Base-by-base conservation (phyloP, 257 asterid species). In the Plantago ovata region DNA sequence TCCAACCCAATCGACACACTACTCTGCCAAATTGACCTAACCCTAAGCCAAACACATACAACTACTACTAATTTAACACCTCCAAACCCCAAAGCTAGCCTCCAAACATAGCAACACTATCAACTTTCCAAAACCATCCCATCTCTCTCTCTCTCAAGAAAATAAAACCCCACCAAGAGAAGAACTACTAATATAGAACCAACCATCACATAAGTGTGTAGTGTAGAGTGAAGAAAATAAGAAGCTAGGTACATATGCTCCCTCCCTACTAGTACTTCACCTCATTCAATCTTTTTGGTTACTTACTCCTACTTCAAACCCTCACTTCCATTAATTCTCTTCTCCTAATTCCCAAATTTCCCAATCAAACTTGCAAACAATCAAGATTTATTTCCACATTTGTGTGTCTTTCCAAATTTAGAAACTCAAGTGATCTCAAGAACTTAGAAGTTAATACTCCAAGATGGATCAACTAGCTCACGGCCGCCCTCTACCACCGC, bases 121-220 rank as follows among this genome's bases (percentile, higher is more conserved):
- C 19, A 53, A 53, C 42, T 53, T 53, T 53, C 58, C 58, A 53
- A 28, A 53, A 53, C 58, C 13, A 23, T 53, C 12, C 57, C 9
- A 23, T 23, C 56, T 20, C 28, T 22, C 57, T 52, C 58, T 7
- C 22, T 23, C 20, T 53, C 58, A 13, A 6, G 3, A 40, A 2
- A 14, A 13, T 53, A 53, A 24, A 32, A 53, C 10, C 58, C 19
- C 41, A 32, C 41, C 23, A 53, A 40, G n/a, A 13, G 2, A 40
- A 6, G 13, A 40, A 13, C n/a, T 40, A 40, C 9, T 10, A 40
- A 10, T 40, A 40, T 13, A 40, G n/a, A 6, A 3, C 4, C 7
- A 6, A 28, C 36, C 36, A 28, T 28, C 36, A 28, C 36, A 28
- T 28, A 28, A 28, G 7, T 28, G 36, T 1, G 36, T 28, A 3